phyloP scores from a whole-genome alignment of 345 rosid genomes.

The Eucalyptus decipiens region DNA sequence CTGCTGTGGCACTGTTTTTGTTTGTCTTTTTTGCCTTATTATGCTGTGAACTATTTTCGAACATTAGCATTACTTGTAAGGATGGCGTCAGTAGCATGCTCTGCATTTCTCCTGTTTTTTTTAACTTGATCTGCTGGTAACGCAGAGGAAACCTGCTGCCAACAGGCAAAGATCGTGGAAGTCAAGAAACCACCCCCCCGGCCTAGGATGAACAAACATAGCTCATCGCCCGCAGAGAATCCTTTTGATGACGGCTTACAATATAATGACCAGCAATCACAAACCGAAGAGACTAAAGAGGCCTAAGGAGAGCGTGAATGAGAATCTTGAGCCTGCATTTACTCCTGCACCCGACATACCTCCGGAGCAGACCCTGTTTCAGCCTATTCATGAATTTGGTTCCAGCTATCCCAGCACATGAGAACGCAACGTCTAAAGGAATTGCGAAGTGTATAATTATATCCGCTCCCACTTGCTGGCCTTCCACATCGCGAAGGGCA shows the following conservation, averaged over 20 bases:
- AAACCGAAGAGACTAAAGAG: conserved; percentile 69
- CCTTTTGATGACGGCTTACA: neutral
- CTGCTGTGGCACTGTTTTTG: neutral
- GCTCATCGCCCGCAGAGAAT: conserved; percentile 18
- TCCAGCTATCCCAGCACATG: neutral
- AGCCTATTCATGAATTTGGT: neutral
- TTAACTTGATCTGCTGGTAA: neutral
- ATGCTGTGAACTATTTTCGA: too few species aligned
- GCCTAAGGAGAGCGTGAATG: conserved; percentile 81
- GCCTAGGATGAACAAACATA: conserved; percentile 34
- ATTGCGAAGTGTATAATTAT: neutral
- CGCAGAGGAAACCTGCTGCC: conserved; percentile 68
- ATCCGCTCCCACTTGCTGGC: neutral
- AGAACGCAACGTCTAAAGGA: neutral
- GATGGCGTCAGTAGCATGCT: neutral
- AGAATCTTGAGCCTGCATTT: conserved; percentile 70
- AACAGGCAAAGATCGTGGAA: conserved; percentile 29
- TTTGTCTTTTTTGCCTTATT: neutral
- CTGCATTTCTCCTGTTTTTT: neutral
- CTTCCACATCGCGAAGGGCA: neutral
- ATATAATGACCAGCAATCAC: conserved; percentile 24
- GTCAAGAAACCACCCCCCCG: conserved; percentile 15
- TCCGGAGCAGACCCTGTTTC: neutral
- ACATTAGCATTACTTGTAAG: neutral
- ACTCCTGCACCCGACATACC: conserved; percentile 10